These are phyloP conservation scores for Mycena belliarum DNA, from an alignment of 768 basidiomycete species.

Conservation along the genomic window DNA sequence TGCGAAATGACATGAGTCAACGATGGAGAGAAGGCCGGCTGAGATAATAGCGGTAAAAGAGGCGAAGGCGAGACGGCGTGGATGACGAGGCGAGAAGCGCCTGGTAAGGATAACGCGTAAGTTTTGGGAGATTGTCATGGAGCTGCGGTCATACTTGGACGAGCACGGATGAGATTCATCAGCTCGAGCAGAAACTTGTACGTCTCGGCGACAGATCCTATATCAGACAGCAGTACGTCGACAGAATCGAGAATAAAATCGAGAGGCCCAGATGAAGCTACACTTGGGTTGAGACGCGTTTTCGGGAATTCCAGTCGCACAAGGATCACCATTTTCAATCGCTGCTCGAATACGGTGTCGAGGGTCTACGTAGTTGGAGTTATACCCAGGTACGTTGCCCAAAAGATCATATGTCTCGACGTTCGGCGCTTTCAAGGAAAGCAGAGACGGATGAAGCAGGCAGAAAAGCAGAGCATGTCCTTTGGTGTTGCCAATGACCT, in stretches of 20 bases:
- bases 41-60: conserved; percentile 55
- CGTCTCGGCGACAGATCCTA: conserved; percentile 52
- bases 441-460: conserved; percentile 55
- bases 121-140: background rate
- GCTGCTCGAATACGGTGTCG: conserved; percentile 40
- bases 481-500: conserved; percentile 34
- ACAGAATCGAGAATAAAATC: conserved; percentile 72
- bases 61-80: conserved; percentile 53
- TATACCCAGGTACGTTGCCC: conserved; percentile 54
- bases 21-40: conserved; percentile 64
- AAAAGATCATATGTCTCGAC: conserved; percentile 52
- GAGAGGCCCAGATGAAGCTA: conserved; percentile 49
- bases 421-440: conserved; percentile 30
- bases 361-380: conserved; percentile 33
- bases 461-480: conserved; percentile 50
- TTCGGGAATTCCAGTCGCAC: background rate
- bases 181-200: conserved; percentile 54
- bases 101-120: conserved; percentile 29
- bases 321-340: conserved; percentile 41
- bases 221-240: conserved; percentile 63
- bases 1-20: conserved; percentile 68
- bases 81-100: conserved; percentile 58
- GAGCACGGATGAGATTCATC: conserved; percentile 43
- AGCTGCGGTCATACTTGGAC: conserved; percentile 47
- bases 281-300: conserved; percentile 8